Evolutionary conservation across 495 filamentous ascomycete genomes (phyloP).

Genomic region (Daldinia decipiens): DNA sequence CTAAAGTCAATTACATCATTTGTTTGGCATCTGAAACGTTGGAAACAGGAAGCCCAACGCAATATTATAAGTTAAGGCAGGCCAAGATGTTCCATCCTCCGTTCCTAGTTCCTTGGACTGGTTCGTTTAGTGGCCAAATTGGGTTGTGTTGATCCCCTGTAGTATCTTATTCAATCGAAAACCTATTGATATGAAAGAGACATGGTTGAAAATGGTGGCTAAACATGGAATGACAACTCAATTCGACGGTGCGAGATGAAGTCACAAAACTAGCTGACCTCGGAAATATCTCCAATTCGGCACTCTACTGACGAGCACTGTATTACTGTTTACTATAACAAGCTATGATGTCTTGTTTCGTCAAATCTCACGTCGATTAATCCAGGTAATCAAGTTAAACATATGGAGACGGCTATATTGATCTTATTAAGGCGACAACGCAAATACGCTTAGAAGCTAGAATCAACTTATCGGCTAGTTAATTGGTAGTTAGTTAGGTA

Average conservation of each 20-base stretch:
- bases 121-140: too few species aligned
- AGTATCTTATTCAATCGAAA: too few species aligned
- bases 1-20: neutral
- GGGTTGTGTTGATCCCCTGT: too few species aligned
- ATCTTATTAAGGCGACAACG: neutral
- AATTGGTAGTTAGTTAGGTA: too few species aligned
- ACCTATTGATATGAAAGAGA: too few species aligned
- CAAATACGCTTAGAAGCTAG: neutral
- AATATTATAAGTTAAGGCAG: neutral
- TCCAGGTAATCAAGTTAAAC: neutral
- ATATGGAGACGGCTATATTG: too few species aligned
- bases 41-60: neutral
- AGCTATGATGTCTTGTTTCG: neutral
- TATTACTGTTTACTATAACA: neutral
- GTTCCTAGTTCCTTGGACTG: neutral
- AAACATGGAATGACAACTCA: neutral
- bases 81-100: neutral
- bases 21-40: neutral
- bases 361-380: neutral
- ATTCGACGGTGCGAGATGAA: neutral
- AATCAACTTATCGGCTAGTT: neutral
- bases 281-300: neutral
- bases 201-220: neutral
- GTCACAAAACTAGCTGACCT: neutral
- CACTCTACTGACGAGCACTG: neutral